Evolutionary conservation across 1,139 yeast species (phyloP).

Genomic region (Pichia sp.): DNA sequence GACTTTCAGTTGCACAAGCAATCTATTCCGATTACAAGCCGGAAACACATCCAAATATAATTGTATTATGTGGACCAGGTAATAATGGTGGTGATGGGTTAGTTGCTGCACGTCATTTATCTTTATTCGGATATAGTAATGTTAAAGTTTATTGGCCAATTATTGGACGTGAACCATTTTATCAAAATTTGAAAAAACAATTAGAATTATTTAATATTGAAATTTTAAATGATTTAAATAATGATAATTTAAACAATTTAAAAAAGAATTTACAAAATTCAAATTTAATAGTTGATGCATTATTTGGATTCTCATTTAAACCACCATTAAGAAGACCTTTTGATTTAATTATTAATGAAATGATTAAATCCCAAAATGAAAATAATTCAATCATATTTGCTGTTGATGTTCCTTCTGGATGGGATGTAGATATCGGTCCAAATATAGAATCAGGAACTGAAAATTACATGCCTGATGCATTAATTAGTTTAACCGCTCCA

Average conservation of each 20-base stretch:
- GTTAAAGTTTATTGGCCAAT: conserved; percentile 71
- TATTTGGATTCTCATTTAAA: conserved; percentile 89
- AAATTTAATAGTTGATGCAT: conserved; percentile 63
- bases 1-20: conserved; percentile 89
- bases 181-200: conserved; percentile 48
- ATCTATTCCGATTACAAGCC: conserved; percentile 64
- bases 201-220: conserved; percentile 47
- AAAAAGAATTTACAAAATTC: conserved; percentile 20
- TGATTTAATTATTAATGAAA: conserved; percentile 45
- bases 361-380: too few relatives aligned
- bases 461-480: conserved; percentile 48
- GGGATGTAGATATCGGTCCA: conserved; percentile 94
- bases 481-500: conserved; percentile 89
- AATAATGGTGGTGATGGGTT: conserved; percentile 97
- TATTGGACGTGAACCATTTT: conserved; percentile 42
- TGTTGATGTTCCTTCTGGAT: conserved; percentile 91
- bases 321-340: conserved; percentile 88
- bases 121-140: conserved; percentile 61
- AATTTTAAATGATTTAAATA: conserved; percentile 16
- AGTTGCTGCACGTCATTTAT: conserved; percentile 89
- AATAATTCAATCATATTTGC: too few relatives aligned
- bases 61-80: conserved; percentile 89
- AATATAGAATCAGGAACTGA: conserved; percentile 34
- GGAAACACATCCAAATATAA: conserved; percentile 36
- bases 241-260: conserved; percentile 19